Evolutionary conservation across 2,329 filamentous ascomycete genomes (phyloP).

Genomic region (Thielaviopsis euricoi): DNA sequence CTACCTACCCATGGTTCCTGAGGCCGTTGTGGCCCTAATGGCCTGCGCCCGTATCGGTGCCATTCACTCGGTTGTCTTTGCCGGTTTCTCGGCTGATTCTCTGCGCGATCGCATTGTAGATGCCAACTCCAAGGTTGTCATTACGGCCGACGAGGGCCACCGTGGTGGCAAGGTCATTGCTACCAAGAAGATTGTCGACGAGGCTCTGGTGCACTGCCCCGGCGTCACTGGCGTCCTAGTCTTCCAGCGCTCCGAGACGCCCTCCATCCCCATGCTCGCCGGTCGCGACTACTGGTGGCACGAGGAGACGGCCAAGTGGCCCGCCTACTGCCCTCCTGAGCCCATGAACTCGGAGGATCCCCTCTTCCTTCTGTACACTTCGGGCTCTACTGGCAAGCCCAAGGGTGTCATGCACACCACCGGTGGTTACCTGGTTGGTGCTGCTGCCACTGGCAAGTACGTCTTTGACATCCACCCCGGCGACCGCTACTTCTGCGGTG

Average conservation of each 20-base stretch:
- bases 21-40: constrained; percentile 79
- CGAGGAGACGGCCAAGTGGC: constrained; percentile 95
- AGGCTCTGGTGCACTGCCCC: constrained; percentile 90
- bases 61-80: constrained; percentile 93
- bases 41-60: constrained; percentile 87
- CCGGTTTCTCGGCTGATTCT: constrained; percentile 92
- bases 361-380: constrained; percentile 94
- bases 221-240: constrained; percentile 74
- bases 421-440: constrained; percentile 83
- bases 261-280: constrained; percentile 77
- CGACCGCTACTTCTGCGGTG: constrained; percentile 92
- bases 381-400: constrained; percentile 92
- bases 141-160: constrained; percentile 95
- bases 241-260: constrained; percentile 78
- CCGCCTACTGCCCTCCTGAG: constrained; percentile 78
- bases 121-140: constrained; percentile 79
- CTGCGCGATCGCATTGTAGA: constrained; percentile 89
- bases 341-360: constrained; percentile 86
- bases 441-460: constrained; percentile 89
- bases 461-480: constrained; percentile 95
- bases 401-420: constrained; percentile 99
- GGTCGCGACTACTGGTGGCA: constrained; percentile 97
- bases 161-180: constrained; percentile 93
- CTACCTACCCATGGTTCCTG: constrained; percentile 97
- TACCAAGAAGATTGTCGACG: constrained; percentile 98